Evolutionary conservation across 2,329 filamentous ascomycete species (phyloP), one percentile per base, ranked within the genome.

Genomic region (Fusarium mangiferae): DNA sequence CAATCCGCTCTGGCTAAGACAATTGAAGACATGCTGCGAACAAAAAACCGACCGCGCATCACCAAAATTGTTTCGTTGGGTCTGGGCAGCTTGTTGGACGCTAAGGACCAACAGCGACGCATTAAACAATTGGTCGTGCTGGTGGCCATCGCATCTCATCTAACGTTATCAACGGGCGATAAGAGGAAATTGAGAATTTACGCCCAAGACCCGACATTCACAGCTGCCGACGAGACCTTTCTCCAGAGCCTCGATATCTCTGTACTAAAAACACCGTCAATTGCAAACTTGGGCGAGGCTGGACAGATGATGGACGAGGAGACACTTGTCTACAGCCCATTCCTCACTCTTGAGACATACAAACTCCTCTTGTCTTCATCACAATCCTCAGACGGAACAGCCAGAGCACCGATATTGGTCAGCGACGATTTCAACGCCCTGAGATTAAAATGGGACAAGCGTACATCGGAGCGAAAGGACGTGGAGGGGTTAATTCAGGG

Each of bases 381-480:
- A 14, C 58, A 59, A 33, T 62, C 60, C 17, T 39, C 59, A 0
- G 12, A 52, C 3, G 36, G 39, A 22, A 45, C 48, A 12, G 45
- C 45, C 11, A 69, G 62, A 6, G 62, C 69, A 17, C 73, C 75
- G 1, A 66, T 75, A 7, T 54, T 77, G 20, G 66, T 78, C 17
- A 75, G 77, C 42, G 74, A 78, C 13, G 77, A 78, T 18, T 75
- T 76, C n/a, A 78, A 78, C 35, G 68, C 76, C 1, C 62, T 78
- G 7, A 69, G 63, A 46, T 35, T 75, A 7, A 78, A 78, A 52
- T 78, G 76, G 76, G 76, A 78, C 44, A 78, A 77, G 59, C 61
- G 68, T 18, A 78, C 76, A 1, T 26, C 56, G 2, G 76, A 78
- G 35, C 65, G 76, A 33, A 68, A 66, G 46, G 62, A 77, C n/a